Evolutionary conservation across 257 asterid species (phyloP), one percentile per base, ranked within the genome.

Genomic region (Solanum paucissectum): DNA sequence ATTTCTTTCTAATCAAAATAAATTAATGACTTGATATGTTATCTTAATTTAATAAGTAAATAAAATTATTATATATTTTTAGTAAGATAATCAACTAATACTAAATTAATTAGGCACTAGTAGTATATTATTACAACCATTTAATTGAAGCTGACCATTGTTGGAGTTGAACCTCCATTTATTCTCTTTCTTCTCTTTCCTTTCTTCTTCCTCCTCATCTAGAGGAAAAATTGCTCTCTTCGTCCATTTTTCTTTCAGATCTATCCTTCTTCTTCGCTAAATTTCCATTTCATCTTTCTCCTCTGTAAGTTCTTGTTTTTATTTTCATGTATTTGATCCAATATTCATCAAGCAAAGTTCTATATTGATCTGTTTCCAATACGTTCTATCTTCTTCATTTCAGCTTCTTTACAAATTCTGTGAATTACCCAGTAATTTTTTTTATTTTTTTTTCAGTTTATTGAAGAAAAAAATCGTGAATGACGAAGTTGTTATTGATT

Each of bases 1-100:
- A 21, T 21, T 58, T 58, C 11, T 9, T 58, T 20, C 4, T 58
- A 58, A 21, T 1, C 1, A 52, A 13, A 46, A 12, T 12, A 46
- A 12, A 12, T 44, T 44, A 44, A 44, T 44, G 1, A 44, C 8
- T 11, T 44, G 10, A 0, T 55, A 55, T 49, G 0, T 58, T 58
- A 60, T 8, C 1, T 58, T 58, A 21, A 60, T 60, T 60, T 60
- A 60, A 11, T 21, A 60, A 60, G 6, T 23, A 9, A 60, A 60
- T 0, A 60, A 21, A 5, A 20, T 20, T 0, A 0, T 7, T 1
- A 1, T 1, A 23, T 60, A 3, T 21, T 60, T 60, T 60, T 21
- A 21, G 1, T 21, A 58, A 60, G 6, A 1, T 8, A 12, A 60
- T 1, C 0, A 60, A 8, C 11, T 60, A 58, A 58, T 21, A 58